Base-by-base conservation (phyloP, 257 asterid genomes). In the Solanum pennellii region DNA sequence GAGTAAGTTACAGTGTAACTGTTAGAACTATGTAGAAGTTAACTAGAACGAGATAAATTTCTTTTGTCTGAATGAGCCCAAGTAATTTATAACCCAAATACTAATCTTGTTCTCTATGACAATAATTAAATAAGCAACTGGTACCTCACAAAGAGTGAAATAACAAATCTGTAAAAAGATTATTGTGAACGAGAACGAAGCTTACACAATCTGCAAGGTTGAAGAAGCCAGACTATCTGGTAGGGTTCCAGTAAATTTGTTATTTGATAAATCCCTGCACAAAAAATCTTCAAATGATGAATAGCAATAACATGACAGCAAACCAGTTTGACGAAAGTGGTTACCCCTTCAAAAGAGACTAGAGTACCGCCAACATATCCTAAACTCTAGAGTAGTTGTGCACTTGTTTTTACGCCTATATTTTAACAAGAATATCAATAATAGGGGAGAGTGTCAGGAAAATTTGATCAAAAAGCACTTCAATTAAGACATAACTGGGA, bases 251-350 rank as follows among this genome's bases (percentile, higher is more conserved):
- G 94, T 90, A 12, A 97, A 87, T 91, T 91, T 95, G 91, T 97
- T 97, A 42, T 92, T 90, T 41, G 99, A 95, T 87, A 96, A 92
- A 87, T 97, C 99, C 94, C 99, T 97, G 97, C 92, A 93, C 83
- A 76, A 86, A 83, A 42, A 83, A 79, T 92, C 41, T 41, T 85
- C 44, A 82, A 86, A 47, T 35, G 37, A 85, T 18, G 35, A 87
- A 62, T 62, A 68, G 29, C 73, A 23, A 47, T 15, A 80, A 47
- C 16, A 18, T 5, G 23, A 47, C 3, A 8, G 85, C 44, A 47
- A 80, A 80, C 68, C 68, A 80, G 68, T 80, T 79, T 47, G 44
- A 47, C 44, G 47, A 29, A 47, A 29, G 68, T 18, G 16, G 27
- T 47, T 29, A 29, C 44, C 85, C 23, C 42, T 29, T 18, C 5